Evolutionary conservation across 768 basidiomycete genomes (phyloP), one percentile per base, ranked within the genome.

Genomic region (Phylloporus sp.): DNA sequence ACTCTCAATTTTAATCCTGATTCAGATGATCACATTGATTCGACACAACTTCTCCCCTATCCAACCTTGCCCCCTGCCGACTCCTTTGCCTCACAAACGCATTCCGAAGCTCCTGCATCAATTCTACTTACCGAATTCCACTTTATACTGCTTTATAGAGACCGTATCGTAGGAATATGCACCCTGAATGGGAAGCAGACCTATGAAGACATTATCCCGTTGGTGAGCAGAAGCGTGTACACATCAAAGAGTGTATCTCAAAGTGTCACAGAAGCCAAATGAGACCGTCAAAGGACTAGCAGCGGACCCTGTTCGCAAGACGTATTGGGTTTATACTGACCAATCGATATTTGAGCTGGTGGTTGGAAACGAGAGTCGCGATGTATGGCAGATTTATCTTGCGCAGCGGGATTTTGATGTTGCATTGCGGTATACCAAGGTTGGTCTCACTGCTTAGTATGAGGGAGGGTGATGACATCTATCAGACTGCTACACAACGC

Each of bases 241-340:
- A 28, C 18, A 10, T 35, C 38, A 20, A 38, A 36, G n/a, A 31
- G 12, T 42, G 4, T 38, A 34, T 50, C 45, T 55, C 43, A 69
- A 40, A 1, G 1, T 28, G 9, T 45, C 41, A 31, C 64, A 97
- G 94, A 86, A 84, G 79, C 74, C 82, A 6, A 81, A 79, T 24
- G 92, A 95, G 62, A 72, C 70, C 31, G 83, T 91, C 16, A 74
- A 81, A 26, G 91, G 87, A 0, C 72, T 97, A 28, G 81, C 86
- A 6, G 80, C 88, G 9, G 97, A 99, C 69, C 88, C 88, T 16
- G 84, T 91, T 4, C 82, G 88, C 9, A 85, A 82, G 68, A 98
- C 95, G 13, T 95, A 87, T 60, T 99, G 97, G 97, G 80, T 94
- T 2, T 95, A 86, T 64, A 95, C 95, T 0, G 85, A 91, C 57